Evolutionary conservation across 345 rosid species (phyloP), one percentile per base, ranked within the genome.

Genomic region (Acer saccharum): DNA sequence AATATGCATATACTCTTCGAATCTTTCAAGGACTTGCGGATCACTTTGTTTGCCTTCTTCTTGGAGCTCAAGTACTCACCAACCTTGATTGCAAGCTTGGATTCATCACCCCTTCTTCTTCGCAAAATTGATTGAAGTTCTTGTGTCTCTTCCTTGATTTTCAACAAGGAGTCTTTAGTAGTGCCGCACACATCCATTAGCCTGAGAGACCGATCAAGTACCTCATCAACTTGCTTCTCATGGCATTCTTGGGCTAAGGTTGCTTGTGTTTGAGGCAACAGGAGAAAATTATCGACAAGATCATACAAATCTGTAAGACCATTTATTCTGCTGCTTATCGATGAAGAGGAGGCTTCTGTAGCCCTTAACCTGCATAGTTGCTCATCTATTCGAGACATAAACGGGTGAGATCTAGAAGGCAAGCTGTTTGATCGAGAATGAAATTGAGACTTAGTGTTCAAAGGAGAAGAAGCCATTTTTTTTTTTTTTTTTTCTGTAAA

Each of bases 371-470:
- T 87, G 61, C 74, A 57, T 23, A 87, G 20, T 11, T 71, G 74
- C 67, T 82, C 79, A 14, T 82, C 83, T 20, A 80, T 39, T 66
- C 74, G 80, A 58, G 86, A 23, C 69, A 78, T 44, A 64, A 75
- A 39, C 0, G 79, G 84, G 77, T 85, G 82, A 76, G 87, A 72
- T 52, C 79, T 85, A 7, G 79, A 78, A 18, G 84, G 90, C 77
- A 85, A 78, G 73, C 85, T 87, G 81, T 75, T 76, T 2, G 84
- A 83, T 39, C 82, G 82, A 74, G 72, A 63, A 29, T 83, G 83
- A 23, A 72, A 76, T 23, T 29, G 62, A 39, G 78, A 66, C 29
- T 79, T 79, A 3, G 20, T 9, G 58, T 41, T 72, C 7, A 52
- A 57, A 70, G 55, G 2, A 25, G 78, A 67, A 60, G 35, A 72